Percentiles rank a stretch among this genome's conserved stretches.
phyloP scores from a whole-genome alignment of 1,139 yeast species.

The Taphrina sp. region DNA sequence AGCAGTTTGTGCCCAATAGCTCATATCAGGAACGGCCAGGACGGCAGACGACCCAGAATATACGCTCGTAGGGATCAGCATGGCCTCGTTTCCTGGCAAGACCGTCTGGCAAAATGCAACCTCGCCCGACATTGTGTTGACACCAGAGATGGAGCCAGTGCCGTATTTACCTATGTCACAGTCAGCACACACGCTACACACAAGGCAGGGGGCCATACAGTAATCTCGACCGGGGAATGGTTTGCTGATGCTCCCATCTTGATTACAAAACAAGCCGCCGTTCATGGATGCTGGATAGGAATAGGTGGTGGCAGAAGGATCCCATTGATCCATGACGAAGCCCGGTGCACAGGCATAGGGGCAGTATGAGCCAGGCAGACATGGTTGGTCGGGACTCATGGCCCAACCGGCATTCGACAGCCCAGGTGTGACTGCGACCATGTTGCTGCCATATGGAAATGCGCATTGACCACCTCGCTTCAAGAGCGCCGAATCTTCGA shows the following conservation, averaged over 20 bases:
- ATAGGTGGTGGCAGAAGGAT: conserved; percentile 73
- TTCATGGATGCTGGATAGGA: conserved; percentile 64
- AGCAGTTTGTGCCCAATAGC: conserved; percentile 69
- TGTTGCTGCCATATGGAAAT: conserved; percentile 64
- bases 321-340: conserved; percentile 97
- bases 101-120: conserved; percentile 92
- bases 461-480: conserved; percentile 34
- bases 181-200: too few species aligned
- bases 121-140: conserved; percentile 33
- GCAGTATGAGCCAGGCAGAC: conserved; percentile 88
- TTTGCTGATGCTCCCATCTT: conserved; percentile 63
- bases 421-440: conserved; percentile 63
- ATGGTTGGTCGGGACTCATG: conserved; percentile 70
- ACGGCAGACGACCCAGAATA: conserved; percentile 50
- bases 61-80: conserved; percentile 80
- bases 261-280: conserved; percentile 78
- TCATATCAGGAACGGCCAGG: conserved; percentile 76
- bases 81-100: conserved; percentile 88
- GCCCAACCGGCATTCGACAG: conserved; percentile 65
- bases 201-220: conserved; percentile 55
- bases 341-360: conserved; percentile 96
- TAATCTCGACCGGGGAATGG: conserved; percentile 60
- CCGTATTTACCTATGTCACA: conserved; percentile 60
- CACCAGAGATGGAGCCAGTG: conserved; percentile 63
- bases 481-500: conserved; percentile 10